phyloP scores from a whole-genome alignment of 768 basidiomycete genomes.

The Pulveroboletus sp. region DNA sequence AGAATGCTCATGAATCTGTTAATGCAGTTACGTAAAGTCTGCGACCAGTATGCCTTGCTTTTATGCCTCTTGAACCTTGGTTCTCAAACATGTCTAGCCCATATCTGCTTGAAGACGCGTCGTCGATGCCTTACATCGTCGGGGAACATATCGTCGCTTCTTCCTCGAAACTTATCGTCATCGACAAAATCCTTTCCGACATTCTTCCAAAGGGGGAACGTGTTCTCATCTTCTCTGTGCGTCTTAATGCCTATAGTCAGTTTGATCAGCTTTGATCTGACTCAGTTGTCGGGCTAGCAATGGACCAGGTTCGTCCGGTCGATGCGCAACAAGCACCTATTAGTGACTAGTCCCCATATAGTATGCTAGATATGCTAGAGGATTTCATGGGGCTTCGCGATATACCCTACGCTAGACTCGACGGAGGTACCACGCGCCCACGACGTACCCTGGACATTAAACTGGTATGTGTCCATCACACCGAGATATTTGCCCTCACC shows the following conservation, averaged over 20 bases:
- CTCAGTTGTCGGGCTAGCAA: constrained; percentile 39
- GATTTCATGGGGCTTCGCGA: constrained; percentile 59
- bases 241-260: constrained; percentile 11
- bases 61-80: not conserved
- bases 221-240: constrained; percentile 64
- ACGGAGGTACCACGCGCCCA: constrained; percentile 50
- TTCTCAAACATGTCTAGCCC: constrained; percentile 35
- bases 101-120: constrained; percentile 46
- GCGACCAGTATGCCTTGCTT: constrained; percentile 51
- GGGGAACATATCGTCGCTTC: constrained; percentile 54
- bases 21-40: constrained; percentile 65
- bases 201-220: constrained; percentile 55
- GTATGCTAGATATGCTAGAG: constrained; percentile 66
- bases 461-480: constrained; percentile 34
- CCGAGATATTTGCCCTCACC: not conserved
- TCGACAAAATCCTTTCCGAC: constrained; percentile 56
- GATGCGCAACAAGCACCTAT: not conserved
- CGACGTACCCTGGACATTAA: constrained; percentile 55
- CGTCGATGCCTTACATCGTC: constrained; percentile 45
- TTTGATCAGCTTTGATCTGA: constrained; percentile 4
- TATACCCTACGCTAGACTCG: constrained; percentile 57
- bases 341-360: constrained; percentile 19
- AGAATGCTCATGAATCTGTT: constrained; percentile 61
- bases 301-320: constrained; percentile 42
- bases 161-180: constrained; percentile 50